Evolutionary conservation across 2,329 filamentous ascomycete species (phyloP).

Genomic region (Endoconidiophora laricicola): DNA sequence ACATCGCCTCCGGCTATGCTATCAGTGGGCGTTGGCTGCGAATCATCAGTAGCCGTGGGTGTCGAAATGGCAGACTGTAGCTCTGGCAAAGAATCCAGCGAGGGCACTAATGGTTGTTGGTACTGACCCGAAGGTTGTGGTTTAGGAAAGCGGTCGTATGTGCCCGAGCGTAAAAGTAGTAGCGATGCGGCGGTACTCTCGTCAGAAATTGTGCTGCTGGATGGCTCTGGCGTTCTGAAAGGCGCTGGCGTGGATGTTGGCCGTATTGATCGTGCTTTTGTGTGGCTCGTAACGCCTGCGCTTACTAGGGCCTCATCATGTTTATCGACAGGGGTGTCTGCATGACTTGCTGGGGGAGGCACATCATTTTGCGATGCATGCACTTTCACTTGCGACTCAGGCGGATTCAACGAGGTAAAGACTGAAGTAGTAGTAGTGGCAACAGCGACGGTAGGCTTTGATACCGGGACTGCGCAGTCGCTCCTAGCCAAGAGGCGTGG

Average conservation of each 20-base stretch:
- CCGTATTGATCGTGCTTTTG: too few species aligned
- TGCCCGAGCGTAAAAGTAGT: neutral
- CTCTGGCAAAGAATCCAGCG: conserved; percentile 7
- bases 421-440: neutral
- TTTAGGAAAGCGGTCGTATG: neutral
- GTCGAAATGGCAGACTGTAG: conserved; percentile 9
- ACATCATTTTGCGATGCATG: neutral
- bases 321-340: neutral
- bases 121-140: conserved; percentile 1
- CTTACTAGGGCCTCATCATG: too few species aligned
- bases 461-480: neutral
- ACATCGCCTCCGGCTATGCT: conserved; percentile 5
- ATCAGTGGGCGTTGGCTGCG: conserved; percentile 8
- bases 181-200: neutral
- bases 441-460: neutral
- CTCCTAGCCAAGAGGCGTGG: conserved; percentile 5
- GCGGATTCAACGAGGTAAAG: neutral
- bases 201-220: neutral
- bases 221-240: neutral
- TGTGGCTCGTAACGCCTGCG: too few species aligned
- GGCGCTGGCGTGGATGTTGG: too few species aligned
- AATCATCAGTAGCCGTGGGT: conserved; percentile 8
- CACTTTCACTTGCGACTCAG: neutral
- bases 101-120: neutral
- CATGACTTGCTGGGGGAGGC: neutral